phyloP scores from a whole-genome alignment of 2,329 filamentous ascomycete genomes.

The Rhynchosporium agropyri region DNA sequence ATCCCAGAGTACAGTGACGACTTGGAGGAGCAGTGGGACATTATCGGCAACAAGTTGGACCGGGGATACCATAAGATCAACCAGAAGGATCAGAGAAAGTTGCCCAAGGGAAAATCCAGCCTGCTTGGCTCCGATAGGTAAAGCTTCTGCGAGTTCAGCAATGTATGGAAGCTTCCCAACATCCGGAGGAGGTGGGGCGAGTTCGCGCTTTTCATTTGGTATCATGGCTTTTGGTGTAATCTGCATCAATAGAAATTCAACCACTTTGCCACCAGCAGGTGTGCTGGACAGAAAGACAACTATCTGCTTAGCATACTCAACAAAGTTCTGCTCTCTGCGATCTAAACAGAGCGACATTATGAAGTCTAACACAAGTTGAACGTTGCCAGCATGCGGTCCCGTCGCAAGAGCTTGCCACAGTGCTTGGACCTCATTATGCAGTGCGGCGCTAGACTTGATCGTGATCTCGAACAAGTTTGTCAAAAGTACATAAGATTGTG shows the following conservation, averaged over 20 bases:
- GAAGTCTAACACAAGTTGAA: slow-evolving; percentile 92
- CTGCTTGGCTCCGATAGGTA: slow-evolving; percentile 89
- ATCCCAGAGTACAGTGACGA: slow-evolving; percentile 94
- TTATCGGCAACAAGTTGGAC: slow-evolving; percentile 78
- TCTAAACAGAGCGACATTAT: slow-evolving; percentile 94
- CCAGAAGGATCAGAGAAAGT: slow-evolving; percentile 87
- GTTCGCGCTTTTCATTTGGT: slow-evolving; percentile 77
- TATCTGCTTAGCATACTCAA: slow-evolving; percentile 97
- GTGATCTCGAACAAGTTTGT: slow-evolving; percentile 97
- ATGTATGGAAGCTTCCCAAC: slow-evolving; percentile 80
- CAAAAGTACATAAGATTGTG: slow-evolving; percentile 89
- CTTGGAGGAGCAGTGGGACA: slow-evolving; percentile 84
- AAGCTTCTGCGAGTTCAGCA: slow-evolving; percentile 76
- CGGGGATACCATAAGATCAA: slow-evolving; percentile 94
- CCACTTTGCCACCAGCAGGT: slow-evolving; percentile 82
- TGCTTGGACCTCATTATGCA: slow-evolving; percentile 97
- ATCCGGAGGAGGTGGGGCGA: slow-evolving; percentile 71
- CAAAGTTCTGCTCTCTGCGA: slow-evolving; percentile 94
- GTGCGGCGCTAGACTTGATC: slow-evolving; percentile 80
- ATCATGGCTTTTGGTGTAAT: slow-evolving; percentile 98
- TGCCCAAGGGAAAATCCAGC: slow-evolving; percentile 91
- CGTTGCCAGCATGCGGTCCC: slow-evolving; percentile 89
- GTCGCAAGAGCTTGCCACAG: slow-evolving; percentile 96
- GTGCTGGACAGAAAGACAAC: slow-evolving; percentile 93
- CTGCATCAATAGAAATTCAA: slow-evolving; percentile 90